A percentile compares a stretch with the other conserved stretches of the same genome.
These are phyloP conservation scores for Penicillium crystallinum DNA, from an alignment of 495 filamentous ascomycete genomes.

Conservation along the genomic window DNA sequence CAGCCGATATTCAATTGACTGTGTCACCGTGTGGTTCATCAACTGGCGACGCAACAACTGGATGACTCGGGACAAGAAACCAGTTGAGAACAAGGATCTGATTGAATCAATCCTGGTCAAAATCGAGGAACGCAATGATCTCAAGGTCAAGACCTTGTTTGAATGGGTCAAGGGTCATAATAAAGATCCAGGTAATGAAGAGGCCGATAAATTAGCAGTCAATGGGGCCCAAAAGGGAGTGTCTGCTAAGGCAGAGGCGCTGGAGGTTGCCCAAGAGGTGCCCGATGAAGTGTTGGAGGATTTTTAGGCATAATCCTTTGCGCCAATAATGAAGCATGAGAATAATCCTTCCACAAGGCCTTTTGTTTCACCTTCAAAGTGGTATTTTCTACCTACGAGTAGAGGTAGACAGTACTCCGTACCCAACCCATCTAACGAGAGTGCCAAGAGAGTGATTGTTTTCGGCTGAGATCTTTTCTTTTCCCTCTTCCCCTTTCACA, in stretches of 20 bases:
- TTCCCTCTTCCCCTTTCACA: no score
- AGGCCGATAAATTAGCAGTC: constrained; percentile 77
- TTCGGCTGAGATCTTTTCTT: neutral
- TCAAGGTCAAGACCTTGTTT: constrained; percentile 61
- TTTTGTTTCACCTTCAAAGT: no score
- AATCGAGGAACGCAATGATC: constrained; percentile 62
- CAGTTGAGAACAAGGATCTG: constrained; percentile 82
- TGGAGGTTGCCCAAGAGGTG: constrained; percentile 21
- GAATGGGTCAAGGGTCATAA: constrained; percentile 86
- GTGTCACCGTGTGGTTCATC: constrained; percentile 77
- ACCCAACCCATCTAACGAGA: no score
- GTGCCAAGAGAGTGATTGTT: no score
- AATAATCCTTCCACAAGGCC: no score
- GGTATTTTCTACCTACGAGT: no score
- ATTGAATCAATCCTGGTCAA: constrained; percentile 64
- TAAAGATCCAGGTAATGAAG: constrained; percentile 63
- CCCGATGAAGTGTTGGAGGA: constrained; percentile 33
- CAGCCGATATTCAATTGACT: constrained; percentile 83
- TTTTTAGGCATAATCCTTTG: constrained; percentile 11
- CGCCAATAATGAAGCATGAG: neutral
- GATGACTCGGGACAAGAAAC: constrained; percentile 61
- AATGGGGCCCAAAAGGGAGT: constrained; percentile 44
- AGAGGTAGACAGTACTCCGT: neutral
- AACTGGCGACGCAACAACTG: constrained; percentile 79
- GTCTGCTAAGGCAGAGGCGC: constrained; percentile 25